Base-by-base conservation (phyloP, 2,329 filamentous ascomycete genomes). In the Phialophora verrucosa region DNA sequence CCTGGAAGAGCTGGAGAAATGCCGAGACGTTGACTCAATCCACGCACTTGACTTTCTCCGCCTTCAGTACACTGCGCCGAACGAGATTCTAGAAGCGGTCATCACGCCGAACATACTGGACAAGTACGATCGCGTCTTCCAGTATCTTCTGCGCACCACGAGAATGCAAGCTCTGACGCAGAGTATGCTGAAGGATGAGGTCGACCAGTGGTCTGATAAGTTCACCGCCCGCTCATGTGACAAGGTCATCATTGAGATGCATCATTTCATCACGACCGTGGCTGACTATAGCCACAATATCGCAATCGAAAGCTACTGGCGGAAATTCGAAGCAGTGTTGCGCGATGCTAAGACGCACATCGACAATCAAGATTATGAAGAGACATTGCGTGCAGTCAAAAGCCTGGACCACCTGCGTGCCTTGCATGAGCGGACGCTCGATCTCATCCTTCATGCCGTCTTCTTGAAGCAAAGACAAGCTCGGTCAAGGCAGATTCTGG, bases 21-120 rank as follows among this genome's bases (percentile, higher is more conserved):
- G 93, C 77, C 89, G 96, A 83, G 87, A 98, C 73, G 89, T 92
- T 0, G 86, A 91, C 74, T 90, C 90, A 0, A 84, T 98, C 20
- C 89, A 94, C 75, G 95, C 95, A 0, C 83, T 98, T n/a, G 95
- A 98, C 77, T 98, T 99, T 74, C 82, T 99, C 17, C 88, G 92
- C 1, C 81, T 99, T 7, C 90, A 93, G 54, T 98, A 97, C 78
- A 91, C 90, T 49, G 84, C 93, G 0, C 90, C 93, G 0, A 77
- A 85, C 0, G 61, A 68, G 12, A 87, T 91, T 0, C 81, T 98
- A 0, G 83, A 88, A 49, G 83, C 88, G 0, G 84, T 98, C 68
- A 88, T 99, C 50, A 93, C 92, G 0, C 83, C 87, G 0, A 76
- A 83, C 0, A 85, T 90, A 1, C 79, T 98, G 11, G 81, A 88